Evolutionary conservation across 495 filamentous ascomycete species (phyloP), one percentile per base, ranked within the genome.

Genomic region (Lophiotrema nucula): DNA sequence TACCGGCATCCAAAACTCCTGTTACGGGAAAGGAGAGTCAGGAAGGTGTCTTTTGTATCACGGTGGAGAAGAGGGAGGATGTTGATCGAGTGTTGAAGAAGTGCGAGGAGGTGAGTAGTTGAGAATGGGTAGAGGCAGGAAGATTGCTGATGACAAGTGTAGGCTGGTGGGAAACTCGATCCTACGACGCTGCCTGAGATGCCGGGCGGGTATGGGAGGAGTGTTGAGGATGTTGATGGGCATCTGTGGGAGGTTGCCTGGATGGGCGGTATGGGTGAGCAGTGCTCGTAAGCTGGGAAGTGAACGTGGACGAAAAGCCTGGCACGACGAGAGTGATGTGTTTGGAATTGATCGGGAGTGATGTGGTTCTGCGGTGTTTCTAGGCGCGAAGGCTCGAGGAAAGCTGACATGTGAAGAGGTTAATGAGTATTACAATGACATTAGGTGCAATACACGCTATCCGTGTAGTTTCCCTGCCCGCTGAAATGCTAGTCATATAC

Each of bases 241-340:
- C 50, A 53, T 53, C 24, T 53, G 3, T 53, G 50, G 50, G 50
- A 53, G 50, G 37, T 53, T 2, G 50, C n/a, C 24, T 53, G 23
- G 19, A 43, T 53, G 33, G 47, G 47, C 10, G 47, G 27, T 12
- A 50, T 33, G 47, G 47, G 47, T 8, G 10, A 11, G 10, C 10
- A 19, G 39, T 35, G 31, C n/a, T 8, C 8, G 31, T 8, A 35
- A 35, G n/a, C n/a, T n/a, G 31, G 31, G 31, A 35, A n/a, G n/a
- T 8, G 31, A n/a, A 35, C 8, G 31, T 8, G 31, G 31, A 35
- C 8, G 8, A 35, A 26, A 31, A 11, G 31, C n/a, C n/a, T n/a
- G n/a, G n/a, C n/a, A n/a, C n/a, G 31, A 35, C 8, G 31, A 35
- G 31, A 35, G 31, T 8, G 31, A 35, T n/a, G n/a, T n/a, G n/a